Evolutionary conservation across 2,329 filamentous ascomycete genomes (phyloP).

Genomic region (Ceratocystis smalleyi): DNA sequence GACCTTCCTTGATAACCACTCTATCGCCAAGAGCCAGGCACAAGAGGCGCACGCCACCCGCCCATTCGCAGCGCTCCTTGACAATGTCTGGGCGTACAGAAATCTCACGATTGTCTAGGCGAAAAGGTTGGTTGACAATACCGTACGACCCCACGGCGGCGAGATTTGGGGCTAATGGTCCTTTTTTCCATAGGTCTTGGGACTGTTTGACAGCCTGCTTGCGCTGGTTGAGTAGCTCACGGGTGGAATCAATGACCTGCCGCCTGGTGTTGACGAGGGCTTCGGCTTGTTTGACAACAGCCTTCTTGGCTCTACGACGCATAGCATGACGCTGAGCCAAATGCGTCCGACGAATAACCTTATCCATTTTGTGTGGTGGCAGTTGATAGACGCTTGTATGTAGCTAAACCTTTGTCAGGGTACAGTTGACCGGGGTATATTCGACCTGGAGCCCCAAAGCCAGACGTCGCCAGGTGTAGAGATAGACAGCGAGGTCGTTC

Average conservation of each 20-base stretch:
- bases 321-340: slow-evolving; percentile 50
- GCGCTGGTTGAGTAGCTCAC: slow-evolving; percentile 18
- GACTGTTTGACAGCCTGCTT: slow-evolving; percentile 24
- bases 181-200: slow-evolving; percentile 60
- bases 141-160: slow-evolving; percentile 53
- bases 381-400: slow-evolving; percentile 8
- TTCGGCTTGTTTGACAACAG: slow-evolving; percentile 23
- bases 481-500: neutral
- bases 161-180: slow-evolving; percentile 60
- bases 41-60: slow-evolving; percentile 39
- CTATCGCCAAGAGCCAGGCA: slow-evolving; percentile 57
- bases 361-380: slow-evolving; percentile 42
- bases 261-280: slow-evolving; percentile 22
- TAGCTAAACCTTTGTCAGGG: neutral
- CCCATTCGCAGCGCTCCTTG: slow-evolving; percentile 36
- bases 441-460: neutral
- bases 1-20: slow-evolving; percentile 64
- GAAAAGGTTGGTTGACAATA: slow-evolving; percentile 24
- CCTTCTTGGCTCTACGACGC: slow-evolving; percentile 30
- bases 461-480: neutral
- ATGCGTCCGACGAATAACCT: slow-evolving; percentile 49
- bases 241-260: slow-evolving; percentile 21
- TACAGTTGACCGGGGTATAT: neutral
- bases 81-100: slow-evolving; percentile 24
- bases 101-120: slow-evolving; percentile 21